Evolutionary conservation across 495 filamentous ascomycete species (phyloP), one percentile per base, ranked within the genome.

Genomic region (Xylaria scruposa): DNA sequence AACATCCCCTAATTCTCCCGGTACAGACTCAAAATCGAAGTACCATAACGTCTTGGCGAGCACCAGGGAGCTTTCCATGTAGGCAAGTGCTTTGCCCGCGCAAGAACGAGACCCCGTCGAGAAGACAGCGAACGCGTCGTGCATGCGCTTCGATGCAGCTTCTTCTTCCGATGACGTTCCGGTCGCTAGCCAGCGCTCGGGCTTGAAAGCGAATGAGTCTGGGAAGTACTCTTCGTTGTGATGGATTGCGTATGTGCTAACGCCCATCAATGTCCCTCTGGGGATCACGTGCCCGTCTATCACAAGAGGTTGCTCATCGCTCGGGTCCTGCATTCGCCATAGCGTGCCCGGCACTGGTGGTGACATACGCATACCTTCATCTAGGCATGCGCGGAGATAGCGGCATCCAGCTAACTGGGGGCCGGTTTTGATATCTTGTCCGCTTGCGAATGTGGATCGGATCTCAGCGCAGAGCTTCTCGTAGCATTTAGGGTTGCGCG

Each of bases 361-460:
- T 3, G 84, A 83, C 66, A 91, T 77, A 33, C 90, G 85, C 76
- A 92, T 78, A 4, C 86, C 73, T 72, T 92, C 90, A 70, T 91
- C 88, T 68, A 91, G 86, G 75, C 85, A 81, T 8, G 82, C 82
- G 24, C 79, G 81, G 7, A 81, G 77, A 68, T 87, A 84, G 75
- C 83, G 82, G 33, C 87, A 77, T 2, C 86, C 83, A 21, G 83
- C 78, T 0, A 91, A 81, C 51, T 85, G 86, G 7, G 76, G 80
- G 2, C 73, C 75, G 15, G 21, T 24, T 7, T 33, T 44, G 62
- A 89, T 85, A 1, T 82, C 79, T 21, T 82, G 78, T 36, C 76
- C 73, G 47, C 74, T 79, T 12, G 53, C 12, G 67, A 87, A 88
- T 0, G 77, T 76, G 44, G 65, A 65, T 8, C 81, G 78, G 33